Percentiles rank a stretch among this genome's conserved stretches.
Conservation (phyloP, 2,329 filamentous ascomycete genomes). For the Alternaria hordeiaustralica region DNA sequence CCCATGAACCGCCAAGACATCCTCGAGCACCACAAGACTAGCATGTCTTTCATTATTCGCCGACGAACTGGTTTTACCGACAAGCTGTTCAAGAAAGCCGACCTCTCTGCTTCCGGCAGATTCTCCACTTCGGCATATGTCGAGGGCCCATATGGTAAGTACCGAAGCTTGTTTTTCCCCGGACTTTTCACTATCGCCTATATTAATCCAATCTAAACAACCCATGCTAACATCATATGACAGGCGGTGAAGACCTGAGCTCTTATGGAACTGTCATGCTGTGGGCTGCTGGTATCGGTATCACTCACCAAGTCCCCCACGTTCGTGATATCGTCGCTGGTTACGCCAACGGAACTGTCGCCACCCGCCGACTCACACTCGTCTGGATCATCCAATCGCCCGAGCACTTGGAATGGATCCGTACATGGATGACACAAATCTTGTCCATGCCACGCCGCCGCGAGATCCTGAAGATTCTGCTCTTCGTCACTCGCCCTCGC, state of each 20-base stretch:
- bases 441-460: slow-evolving; percentile 80
- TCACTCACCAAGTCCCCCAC: slow-evolving; percentile 93
- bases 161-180: slow-evolving; percentile 35
- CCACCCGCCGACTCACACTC: slow-evolving; percentile 80
- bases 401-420: slow-evolving; percentile 90
- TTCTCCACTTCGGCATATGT: slow-evolving; percentile 74
- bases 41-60: slow-evolving; percentile 82
- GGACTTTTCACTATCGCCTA: slow-evolving; percentile 30
- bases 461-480: slow-evolving; percentile 82
- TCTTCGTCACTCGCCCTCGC: slow-evolving; percentile 89
- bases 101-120: slow-evolving; percentile 58
- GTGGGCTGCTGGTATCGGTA: slow-evolving; percentile 90
- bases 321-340: slow-evolving; percentile 68
- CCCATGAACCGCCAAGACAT: slow-evolving; percentile 60
- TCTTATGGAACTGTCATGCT: slow-evolving; percentile 93
- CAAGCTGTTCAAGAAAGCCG: slow-evolving; percentile 75
- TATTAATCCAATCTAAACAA: slow-evolving; percentile 26
- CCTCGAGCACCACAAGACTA: slow-evolving; percentile 58
- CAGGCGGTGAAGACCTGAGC: slow-evolving; percentile 78
- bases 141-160: slow-evolving; percentile 80
- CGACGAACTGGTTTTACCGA: slow-evolving; percentile 89
- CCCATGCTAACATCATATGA: slow-evolving; percentile 36
- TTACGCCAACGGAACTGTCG: slow-evolving; percentile 73
- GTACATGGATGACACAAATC: slow-evolving; percentile 88
- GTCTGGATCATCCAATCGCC: slow-evolving; percentile 93